Evolutionary conservation across 257 asterid genomes (phyloP), one percentile per base, ranked within the genome.

Genomic region (Penstemon newberryi): DNA sequence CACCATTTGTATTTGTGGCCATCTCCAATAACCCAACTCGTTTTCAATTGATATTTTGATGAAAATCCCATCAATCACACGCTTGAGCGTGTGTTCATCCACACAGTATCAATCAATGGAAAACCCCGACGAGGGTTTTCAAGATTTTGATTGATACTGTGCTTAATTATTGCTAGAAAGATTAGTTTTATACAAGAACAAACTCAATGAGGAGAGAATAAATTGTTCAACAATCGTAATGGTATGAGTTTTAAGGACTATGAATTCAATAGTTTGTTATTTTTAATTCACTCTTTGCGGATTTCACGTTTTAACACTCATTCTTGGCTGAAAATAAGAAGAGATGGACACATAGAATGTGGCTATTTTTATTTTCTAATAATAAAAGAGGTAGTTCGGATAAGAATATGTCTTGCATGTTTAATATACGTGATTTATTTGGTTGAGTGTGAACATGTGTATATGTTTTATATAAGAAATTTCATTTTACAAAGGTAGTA

Each of bases 81-180:
- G 56, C 44, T 25, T 15, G 25, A 3, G 50, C 40, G 7, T 13
- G 38, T 39, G 60, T 6, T 6, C 38, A 3, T 6, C 41, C 54
- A 54, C 80, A 77, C 85, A 85, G 87, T 79, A 83, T 80, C 89
- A 87, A 82, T 76, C 83, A 66, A 78, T 11, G 4, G 66, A 78
- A 87, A 80, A 82, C 84, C 91, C 85, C 4, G 13, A 45, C 41
- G 47, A 78, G 86, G 91, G 89, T 77, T 87, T 81, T 67, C 18
- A 53, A 36, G 63, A 59, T 46, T 60, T 69, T 49, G 84, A 83
- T 85, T 81, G 89, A 85, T 82, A 85, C 84, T 79, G 88, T 81
- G 84, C 73, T 53, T 72, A 59, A 50, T 12, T 58, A 71, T 67
- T 71, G 52, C 40, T 44, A 38, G 46, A 13, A 45, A 13, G 7